These are phyloP conservation scores for Vanrija sp. DNA, from an alignment of 1,284 basidiomycete species.

Conservation along the genomic window DNA sequence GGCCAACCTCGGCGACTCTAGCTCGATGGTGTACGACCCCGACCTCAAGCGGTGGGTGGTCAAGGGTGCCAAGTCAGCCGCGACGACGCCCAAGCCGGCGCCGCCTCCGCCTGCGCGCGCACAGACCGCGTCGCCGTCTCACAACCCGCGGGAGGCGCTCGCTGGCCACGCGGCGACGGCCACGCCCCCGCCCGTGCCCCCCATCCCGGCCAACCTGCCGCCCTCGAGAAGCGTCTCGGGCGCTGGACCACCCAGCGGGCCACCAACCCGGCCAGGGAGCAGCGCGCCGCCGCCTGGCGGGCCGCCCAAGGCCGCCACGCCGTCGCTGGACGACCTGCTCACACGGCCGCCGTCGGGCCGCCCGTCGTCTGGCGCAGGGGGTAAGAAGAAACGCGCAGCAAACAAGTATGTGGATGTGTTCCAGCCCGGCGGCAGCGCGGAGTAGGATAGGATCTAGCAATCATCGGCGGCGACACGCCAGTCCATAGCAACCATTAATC, in stretches of 20 bases:
- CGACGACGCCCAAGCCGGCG: constrained; percentile 57
- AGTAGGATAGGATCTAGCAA: neutral
- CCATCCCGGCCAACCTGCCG: neutral
- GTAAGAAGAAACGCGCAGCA: constrained; percentile 71
- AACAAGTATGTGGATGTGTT: constrained; percentile 67
- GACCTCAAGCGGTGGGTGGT: constrained; percentile 96
- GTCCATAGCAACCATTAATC: neutral
- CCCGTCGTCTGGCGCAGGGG: constrained; percentile 47
- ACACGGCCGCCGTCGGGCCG: constrained; percentile 42
- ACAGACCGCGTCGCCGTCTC: constrained; percentile 72
- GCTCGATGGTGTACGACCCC: constrained; percentile 87
- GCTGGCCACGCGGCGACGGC: constrained; percentile 37
- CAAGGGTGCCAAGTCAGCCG: constrained; percentile 64
- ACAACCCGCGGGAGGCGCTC: constrained; percentile 54
- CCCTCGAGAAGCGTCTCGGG: neutral
- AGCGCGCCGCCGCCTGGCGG: neutral
- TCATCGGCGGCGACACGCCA: neutral
- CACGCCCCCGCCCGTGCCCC: constrained; percentile 20
- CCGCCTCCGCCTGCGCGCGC: constrained; percentile 63
- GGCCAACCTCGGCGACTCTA: constrained; percentile 91
- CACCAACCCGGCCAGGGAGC: neutral
- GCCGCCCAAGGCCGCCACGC: constrained; percentile 48
- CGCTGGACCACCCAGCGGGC: constrained; percentile 18
- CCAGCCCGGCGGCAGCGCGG: constrained; percentile 11
- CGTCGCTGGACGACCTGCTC: constrained; percentile 45